Base-by-base conservation (phyloP, 2,329 filamentous ascomycete species). In the Botrytis byssoidea region DNA sequence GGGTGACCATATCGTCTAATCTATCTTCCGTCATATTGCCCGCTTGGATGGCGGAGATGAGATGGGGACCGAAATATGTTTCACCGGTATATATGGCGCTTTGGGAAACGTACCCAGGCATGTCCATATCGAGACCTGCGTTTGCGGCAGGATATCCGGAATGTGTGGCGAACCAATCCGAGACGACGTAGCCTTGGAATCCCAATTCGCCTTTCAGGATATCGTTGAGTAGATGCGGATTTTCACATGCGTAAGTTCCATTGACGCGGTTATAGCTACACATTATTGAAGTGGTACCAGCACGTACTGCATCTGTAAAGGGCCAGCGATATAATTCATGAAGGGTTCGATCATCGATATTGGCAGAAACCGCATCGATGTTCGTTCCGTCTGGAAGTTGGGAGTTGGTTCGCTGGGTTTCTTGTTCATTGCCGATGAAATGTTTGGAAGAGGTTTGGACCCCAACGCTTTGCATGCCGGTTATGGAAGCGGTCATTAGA, bases 181-280 rank as follows among this genome's bases (percentile, higher is more conserved):
- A 91, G 85, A 95, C 92, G 14, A 95, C 88, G 71, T 93, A 95
- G 0, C 93, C 93, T 80, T 96, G 92, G 79, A 97, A 96, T 7
- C 93, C 93, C 1, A 97, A 85, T 81, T 96, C 93, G 73, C 94
- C 92, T 79, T 97, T 97, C 60, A 97, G 84, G 12, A 97, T 85
- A 0, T 91, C 91, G 77, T 95, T 97, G 76, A 96, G 85, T 1
- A 94, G 83, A 80, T 94, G 93, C 6, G 79, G 0, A 81, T 97
- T 94, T 74, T 91, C 88, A 77, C 91, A 93, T 3, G 89, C 89
- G 72, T 91, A 86, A 37, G 88, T 90, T 72, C 89, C 89, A 80
- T 93, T 93, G 76, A 92, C 86, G 85, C 87, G 87, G 76, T 93
- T 91, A 78, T 97, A 97, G 0, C 91, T 89, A 79, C 93, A 95